Conservation (phyloP, 768 basidiomycete species). For the Strobilomyces echinocephalus region DNA sequence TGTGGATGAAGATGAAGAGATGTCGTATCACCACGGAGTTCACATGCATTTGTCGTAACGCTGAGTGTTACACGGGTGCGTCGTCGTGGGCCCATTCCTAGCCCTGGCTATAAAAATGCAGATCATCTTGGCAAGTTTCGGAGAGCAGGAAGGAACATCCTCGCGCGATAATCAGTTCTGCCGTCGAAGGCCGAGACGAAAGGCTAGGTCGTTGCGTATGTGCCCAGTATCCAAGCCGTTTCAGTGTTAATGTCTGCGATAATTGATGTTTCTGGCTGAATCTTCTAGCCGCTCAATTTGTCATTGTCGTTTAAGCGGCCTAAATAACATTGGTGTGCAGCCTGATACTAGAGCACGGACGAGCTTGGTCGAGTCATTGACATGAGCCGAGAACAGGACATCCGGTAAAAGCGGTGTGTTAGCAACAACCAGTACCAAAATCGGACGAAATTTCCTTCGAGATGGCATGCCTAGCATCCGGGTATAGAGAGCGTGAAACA, state of each 20-base stretch:
- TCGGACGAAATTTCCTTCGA: constrained; percentile 1
- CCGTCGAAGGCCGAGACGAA: background rate
- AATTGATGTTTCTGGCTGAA: no score
- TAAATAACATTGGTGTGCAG: background rate
- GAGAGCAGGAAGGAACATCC: background rate
- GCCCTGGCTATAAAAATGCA: constrained; percentile 9
- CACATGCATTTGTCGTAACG: constrained; percentile 3
- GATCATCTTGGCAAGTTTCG: constrained; percentile 7
- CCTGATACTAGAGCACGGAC: background rate
- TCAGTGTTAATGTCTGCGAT: background rate
- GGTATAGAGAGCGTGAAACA: no score
- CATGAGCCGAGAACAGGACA: background rate
- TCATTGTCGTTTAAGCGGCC: no score
- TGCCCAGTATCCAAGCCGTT: background rate
- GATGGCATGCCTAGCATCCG: background rate
- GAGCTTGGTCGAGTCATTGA: background rate
- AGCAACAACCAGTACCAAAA: background rate
- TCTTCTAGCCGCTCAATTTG: no score
- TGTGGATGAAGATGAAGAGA: background rate
- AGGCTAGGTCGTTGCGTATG: background rate
- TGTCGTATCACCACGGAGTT: background rate
- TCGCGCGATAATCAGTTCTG: background rate
- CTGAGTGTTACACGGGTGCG: background rate
- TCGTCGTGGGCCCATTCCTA: constrained; percentile 1
- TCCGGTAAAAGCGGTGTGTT: background rate